Base-by-base conservation (phyloP, 148 eudicot genomes). In the Selenicereus undatus region DNA sequence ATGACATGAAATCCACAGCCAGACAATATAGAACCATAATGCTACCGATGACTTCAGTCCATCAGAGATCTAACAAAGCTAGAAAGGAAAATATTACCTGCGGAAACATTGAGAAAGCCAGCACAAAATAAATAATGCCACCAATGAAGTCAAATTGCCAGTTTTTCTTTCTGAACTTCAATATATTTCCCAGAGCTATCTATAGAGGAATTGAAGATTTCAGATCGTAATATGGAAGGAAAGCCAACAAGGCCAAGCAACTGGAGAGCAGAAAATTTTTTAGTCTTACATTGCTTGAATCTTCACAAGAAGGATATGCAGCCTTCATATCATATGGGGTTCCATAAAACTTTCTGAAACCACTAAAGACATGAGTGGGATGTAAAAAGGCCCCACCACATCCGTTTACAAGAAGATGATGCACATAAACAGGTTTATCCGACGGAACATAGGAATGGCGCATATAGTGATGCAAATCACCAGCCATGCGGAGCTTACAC, bases 101-200 rank as follows among this genome's bases (percentile, higher is more conserved):
- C 58, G 99, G 99, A 81, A 97, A 97, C 99, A 97, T 91, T 78
- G 99, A 97, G 85, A 92, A 94, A 56, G 94, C 95, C 64, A 97
- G 83, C 60, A 94, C 81, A 74, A 97, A 97, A 86, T 97, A 97
- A 85, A 97, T 94, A 72, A 97, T 88, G 81, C 99, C 99, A 45
- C 99, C 99, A 84, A 97, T 94, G 74, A 91, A 88, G 82, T 97
- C 99, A 83, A 97, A 97, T 81, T 97, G 99, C 99, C 99, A 97
- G 81, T 97, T 97, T 86, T 97, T 97, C 91, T 97, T 97, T 71
- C 99, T 89, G 82, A 97, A 97, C 85, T 97, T 97, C 90, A 94
- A 82, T 83, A 97, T 97, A 80, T 97, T 97, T 68, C 98, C 98
- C 87, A 97, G 81, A 80, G 99, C 99, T 88, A 97, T 97, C 99